Conservation (phyloP, 2,329 filamentous ascomycete species). For the Metarhizium humberi region DNA sequence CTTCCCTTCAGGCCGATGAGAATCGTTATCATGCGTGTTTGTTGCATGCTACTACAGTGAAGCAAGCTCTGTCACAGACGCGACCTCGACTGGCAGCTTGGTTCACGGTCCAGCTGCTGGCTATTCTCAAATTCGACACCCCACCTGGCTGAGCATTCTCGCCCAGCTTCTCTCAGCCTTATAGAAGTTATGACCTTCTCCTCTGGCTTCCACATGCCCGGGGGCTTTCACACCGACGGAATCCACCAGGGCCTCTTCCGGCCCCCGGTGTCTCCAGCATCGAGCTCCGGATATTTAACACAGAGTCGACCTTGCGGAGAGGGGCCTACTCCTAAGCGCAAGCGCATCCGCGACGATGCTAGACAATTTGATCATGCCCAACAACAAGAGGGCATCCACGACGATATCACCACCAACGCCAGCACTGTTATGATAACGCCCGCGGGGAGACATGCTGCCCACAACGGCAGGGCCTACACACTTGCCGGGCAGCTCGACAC, state of each 20-base stretch:
- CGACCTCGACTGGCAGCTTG: not conserved
- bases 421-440: conserved; percentile 4
- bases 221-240: conserved; percentile 24
- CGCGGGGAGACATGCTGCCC: conserved; percentile 3
- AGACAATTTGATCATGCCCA: not conserved
- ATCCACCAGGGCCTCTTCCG: conserved; percentile 38
- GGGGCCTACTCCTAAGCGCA: conserved; percentile 32
- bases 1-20: not conserved
- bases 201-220: conserved; percentile 25
- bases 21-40: not conserved
- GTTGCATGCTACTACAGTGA: not conserved
- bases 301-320: conserved; percentile 12
- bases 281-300: conserved; percentile 30
- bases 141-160: not conserved
- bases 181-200: conserved; percentile 1
- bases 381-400: not conserved
- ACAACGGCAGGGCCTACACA: conserved; percentile 26
- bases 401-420: not conserved
- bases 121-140: no score
- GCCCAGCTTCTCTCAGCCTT: not conserved
- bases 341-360: conserved; percentile 26
- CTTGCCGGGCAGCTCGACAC: conserved; percentile 46
- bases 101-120: not conserved
- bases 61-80: not conserved
- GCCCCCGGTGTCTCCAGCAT: conserved; percentile 32